A percentile compares a stretch with the other conserved stretches of the same genome.
Conservation (phyloP, 495 filamentous ascomycete genomes). For the Hypoxylon cercidicola region DNA sequence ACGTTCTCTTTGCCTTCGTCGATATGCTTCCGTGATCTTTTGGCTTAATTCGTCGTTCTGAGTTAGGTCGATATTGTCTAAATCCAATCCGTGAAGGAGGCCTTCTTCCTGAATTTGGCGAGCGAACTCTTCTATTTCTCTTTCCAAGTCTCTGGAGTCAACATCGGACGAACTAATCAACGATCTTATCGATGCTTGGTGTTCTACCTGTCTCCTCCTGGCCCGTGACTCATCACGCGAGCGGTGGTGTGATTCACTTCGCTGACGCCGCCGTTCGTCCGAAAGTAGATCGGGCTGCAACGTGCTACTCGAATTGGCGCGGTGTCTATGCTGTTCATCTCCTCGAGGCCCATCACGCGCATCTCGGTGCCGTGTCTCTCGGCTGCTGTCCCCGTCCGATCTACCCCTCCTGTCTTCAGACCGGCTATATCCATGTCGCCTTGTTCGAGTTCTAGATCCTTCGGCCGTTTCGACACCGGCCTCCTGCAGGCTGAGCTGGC, state of each 20-base stretch:
- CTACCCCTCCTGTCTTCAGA: constrained; percentile 48
- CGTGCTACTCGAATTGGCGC: constrained; percentile 45
- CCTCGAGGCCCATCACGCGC: constrained; percentile 36
- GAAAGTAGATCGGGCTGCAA: constrained; percentile 43
- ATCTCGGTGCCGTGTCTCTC: constrained; percentile 40
- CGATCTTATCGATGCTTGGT: constrained; percentile 87
- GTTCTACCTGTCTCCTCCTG: constrained; percentile 71
- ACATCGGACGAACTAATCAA: constrained; percentile 79
- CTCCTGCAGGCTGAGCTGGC: constrained; percentile 76
- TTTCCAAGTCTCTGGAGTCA: constrained; percentile 76
- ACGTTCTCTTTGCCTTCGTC: constrained; percentile 71
- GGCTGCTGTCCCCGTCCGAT: constrained; percentile 48
- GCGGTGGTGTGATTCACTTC: constrained; percentile 51
- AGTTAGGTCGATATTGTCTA: constrained; percentile 78
- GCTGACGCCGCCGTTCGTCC: constrained; percentile 49
- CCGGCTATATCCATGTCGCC: constrained; percentile 56
- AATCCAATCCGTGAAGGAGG: constrained; percentile 82
- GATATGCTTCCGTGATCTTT: constrained; percentile 86
- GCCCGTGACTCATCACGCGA: constrained; percentile 47
- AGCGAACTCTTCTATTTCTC: constrained; percentile 79
- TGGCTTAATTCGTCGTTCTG: constrained; percentile 89
- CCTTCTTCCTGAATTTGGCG: constrained; percentile 90
- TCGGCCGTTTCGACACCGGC: constrained; percentile 58
- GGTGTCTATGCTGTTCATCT: constrained; percentile 44
- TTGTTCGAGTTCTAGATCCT: constrained; percentile 53